phyloP scores from a whole-genome alignment of 73 alveolate genomes.

The Durusdinium trenchii region DNA sequence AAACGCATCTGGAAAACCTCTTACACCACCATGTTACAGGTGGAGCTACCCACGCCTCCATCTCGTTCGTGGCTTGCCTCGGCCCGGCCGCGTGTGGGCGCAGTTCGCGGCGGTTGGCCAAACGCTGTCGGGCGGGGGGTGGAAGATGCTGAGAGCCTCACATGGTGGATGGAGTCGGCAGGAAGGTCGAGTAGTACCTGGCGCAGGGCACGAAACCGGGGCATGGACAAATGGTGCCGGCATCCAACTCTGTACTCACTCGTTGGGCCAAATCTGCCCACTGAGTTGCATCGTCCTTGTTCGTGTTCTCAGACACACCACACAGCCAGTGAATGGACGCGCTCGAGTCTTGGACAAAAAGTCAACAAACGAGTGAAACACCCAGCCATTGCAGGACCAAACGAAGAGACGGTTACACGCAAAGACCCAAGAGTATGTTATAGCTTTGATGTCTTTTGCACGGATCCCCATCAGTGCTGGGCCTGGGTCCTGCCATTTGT shows the following conservation, averaged over 20 bases:
- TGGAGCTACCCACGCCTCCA: neutral
- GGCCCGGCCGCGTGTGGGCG: neutral
- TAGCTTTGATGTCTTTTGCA: no score
- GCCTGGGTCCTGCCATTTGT: neutral
- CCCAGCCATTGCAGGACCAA: no score
- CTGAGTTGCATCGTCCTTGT: no score
- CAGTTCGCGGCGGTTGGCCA: neutral
- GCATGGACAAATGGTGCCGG: neutral
- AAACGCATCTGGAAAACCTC: neutral
- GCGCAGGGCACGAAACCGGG: neutral
- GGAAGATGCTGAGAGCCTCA: neutral
- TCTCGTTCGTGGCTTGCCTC: neutral
- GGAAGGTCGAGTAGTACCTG: constrained; percentile 61
- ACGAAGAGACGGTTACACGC: neutral
- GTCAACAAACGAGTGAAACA: no score
- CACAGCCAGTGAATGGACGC: neutral
- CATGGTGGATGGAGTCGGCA: constrained; percentile 49
- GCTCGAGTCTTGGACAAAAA: no score
- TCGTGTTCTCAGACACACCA: no score
- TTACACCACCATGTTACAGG: neutral
- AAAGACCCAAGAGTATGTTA: no score
- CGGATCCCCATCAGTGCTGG: no score
- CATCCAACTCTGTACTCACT: no score
- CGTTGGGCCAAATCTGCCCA: no score
- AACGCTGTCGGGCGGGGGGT: neutral